A percentile compares a stretch with the other conserved stretches of the same genome.
These are phyloP conservation scores for Podosphaera aphanis DNA, from an alignment of 2,329 filamentous ascomycete species.

Conservation along the genomic window DNA sequence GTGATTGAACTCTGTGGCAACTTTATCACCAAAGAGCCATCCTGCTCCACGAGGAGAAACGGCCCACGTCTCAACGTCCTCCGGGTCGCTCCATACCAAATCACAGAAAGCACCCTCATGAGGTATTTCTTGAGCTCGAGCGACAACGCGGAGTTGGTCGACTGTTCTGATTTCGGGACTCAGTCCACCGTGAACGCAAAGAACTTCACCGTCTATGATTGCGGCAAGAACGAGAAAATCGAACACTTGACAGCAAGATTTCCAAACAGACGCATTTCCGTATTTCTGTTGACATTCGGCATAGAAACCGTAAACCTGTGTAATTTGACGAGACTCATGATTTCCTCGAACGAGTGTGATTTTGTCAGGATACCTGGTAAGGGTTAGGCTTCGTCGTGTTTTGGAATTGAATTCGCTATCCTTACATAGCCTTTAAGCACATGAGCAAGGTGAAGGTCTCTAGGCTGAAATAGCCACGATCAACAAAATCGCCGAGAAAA, in stretches of 20 bases:
- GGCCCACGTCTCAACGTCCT: slow-evolving; percentile 47
- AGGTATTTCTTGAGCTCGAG: slow-evolving; percentile 51
- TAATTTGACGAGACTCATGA: slow-evolving; percentile 56
- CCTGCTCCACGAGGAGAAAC: slow-evolving; percentile 45
- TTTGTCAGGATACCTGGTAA: slow-evolving; percentile 38
- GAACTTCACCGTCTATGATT: slow-evolving; percentile 49
- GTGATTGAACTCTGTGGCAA: slow-evolving; percentile 55
- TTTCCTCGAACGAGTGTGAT: slow-evolving; percentile 54
- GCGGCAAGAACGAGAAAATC: slow-evolving; percentile 54
- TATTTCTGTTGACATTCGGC: slow-evolving; percentile 59
- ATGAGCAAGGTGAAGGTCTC: slow-evolving; percentile 51
- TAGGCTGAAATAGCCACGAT: slow-evolving; percentile 50
- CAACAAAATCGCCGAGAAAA: slow-evolving; percentile 51
- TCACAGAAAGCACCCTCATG: slow-evolving; percentile 60
- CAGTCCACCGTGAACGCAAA: slow-evolving; percentile 49
- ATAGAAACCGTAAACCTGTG: slow-evolving; percentile 58
- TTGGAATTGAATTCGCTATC: slow-evolving; percentile 2
- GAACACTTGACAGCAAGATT: slow-evolving; percentile 57
- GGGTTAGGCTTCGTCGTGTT: slow-evolving; percentile 3
- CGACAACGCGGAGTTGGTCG: slow-evolving; percentile 52
- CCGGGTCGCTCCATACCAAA: slow-evolving; percentile 53
- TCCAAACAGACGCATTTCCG: slow-evolving; percentile 57
- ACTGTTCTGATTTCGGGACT: slow-evolving; percentile 52
- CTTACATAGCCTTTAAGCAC: slow-evolving; percentile 48
- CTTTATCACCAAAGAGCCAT: slow-evolving; percentile 32